Conservation (phyloP, 1,139 yeast genomes). For the Meyerozyma carpophila region DNA sequence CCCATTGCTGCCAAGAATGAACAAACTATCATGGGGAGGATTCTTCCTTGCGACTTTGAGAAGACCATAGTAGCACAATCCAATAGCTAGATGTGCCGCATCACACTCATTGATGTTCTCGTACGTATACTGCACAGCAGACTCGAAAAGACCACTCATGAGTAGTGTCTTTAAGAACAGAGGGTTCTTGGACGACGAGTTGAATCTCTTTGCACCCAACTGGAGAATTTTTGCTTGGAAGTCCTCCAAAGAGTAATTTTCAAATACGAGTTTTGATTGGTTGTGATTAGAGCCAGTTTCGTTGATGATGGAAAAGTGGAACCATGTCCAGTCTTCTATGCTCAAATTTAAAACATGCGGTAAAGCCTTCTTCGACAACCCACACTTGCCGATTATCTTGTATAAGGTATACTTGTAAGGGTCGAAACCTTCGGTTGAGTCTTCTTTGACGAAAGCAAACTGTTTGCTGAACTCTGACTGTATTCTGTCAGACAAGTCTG, state of each 20-base stretch:
- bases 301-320: conserved; percentile 71
- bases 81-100: conserved; percentile 86
- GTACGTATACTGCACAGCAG: conserved; percentile 65
- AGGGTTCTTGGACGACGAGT: conserved; percentile 60
- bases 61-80: conserved; percentile 70
- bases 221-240: conserved; percentile 68
- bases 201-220: conserved; percentile 71
- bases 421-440: conserved; percentile 42
- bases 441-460: conserved; percentile 58
- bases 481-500: conserved; percentile 64
- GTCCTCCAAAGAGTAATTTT: conserved; percentile 66
- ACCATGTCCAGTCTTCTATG: conserved; percentile 97
- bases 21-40: conserved; percentile 27
- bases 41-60: conserved; percentile 42
- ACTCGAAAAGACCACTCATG: conserved; percentile 75
- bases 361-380: conserved; percentile 66
- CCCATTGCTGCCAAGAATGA: conserved; percentile 30
- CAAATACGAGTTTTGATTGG: conserved; percentile 52
- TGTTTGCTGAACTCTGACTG: conserved; percentile 82
- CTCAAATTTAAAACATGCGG: conserved; percentile 69
- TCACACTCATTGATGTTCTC: conserved; percentile 71
- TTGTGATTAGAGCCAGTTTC: conserved; percentile 39
- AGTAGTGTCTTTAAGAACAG: conserved; percentile 73
- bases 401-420: conserved; percentile 89
- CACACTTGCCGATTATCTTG: conserved; percentile 90